Evolutionary conservation across 805 yeast species (phyloP).

Genomic region (Saturnispora galanensis): DNA sequence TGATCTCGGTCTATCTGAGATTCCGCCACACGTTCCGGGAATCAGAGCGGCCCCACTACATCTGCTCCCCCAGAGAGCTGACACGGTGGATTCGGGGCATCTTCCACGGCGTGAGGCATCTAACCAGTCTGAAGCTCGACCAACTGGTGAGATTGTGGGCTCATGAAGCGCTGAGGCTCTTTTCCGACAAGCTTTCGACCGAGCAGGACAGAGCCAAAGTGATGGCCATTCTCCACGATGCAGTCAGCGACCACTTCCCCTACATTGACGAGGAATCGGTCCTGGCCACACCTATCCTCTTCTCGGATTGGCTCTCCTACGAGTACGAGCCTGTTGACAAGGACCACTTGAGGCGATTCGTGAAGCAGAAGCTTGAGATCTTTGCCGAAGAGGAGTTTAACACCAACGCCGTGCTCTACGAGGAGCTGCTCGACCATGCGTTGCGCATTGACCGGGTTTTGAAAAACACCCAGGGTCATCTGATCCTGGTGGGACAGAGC

Average conservation of each 20-base stretch:
- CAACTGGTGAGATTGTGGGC: slow-evolving; percentile 59
- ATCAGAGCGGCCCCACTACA: slow-evolving; percentile 44
- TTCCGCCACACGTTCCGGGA: slow-evolving; percentile 35
- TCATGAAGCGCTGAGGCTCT: slow-evolving; percentile 72
- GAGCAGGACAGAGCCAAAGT: slow-evolving; percentile 43
- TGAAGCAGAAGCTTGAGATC: slow-evolving; percentile 51
- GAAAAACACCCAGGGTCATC: slow-evolving; percentile 81
- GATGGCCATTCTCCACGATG: slow-evolving; percentile 25
- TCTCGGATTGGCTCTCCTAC: slow-evolving; percentile 65
- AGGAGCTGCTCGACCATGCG: slow-evolving; percentile 63
- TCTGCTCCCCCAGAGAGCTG: slow-evolving; percentile 83
- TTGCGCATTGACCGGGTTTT: slow-evolving; percentile 74
- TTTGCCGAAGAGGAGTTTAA: slow-evolving; percentile 76
- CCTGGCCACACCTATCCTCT: slow-evolving; percentile 46
- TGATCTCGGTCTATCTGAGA: slow-evolving; percentile 50
- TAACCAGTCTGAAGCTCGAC: slow-evolving; percentile 25
- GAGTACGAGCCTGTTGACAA: slow-evolving; percentile 48
- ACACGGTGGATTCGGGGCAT: slow-evolving; percentile 85
- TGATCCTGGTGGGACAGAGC: slow-evolving; percentile 74
- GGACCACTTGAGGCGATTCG: slow-evolving; percentile 40
- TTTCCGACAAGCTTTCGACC: slow-evolving; percentile 58
- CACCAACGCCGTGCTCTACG: slow-evolving; percentile 49
- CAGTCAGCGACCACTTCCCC: slow-evolving; percentile 36
- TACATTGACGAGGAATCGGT: slow-evolving; percentile 29
- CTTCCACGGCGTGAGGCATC: slow-evolving; percentile 26